phyloP scores from a whole-genome alignment of 768 basidiomycete species.

The Agaricus sinodeliciosus region DNA sequence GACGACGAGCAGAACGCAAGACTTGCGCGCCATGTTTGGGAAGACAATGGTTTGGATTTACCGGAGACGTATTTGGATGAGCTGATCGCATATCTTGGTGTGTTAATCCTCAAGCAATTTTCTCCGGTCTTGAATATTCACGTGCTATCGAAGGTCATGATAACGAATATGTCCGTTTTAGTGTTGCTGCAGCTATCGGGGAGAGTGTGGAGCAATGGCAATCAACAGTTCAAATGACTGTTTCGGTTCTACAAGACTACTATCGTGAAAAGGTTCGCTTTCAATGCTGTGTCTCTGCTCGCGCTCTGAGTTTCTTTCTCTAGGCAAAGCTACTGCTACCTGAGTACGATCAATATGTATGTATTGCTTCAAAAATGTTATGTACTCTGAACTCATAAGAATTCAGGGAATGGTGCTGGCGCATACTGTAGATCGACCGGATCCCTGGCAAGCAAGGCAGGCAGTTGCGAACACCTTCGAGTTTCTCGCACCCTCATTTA shows the following conservation, averaged over 20 bases:
- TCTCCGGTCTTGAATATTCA: neutral
- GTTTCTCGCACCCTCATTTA: conserved; percentile 59
- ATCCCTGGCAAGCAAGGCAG: conserved; percentile 83
- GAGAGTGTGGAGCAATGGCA: conserved; percentile 74
- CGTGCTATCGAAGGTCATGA: conserved; percentile 52
- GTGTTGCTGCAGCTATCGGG: conserved; percentile 65
- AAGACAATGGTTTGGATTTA: conserved; percentile 91
- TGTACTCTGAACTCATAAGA: conserved; percentile 2
- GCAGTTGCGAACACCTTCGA: conserved; percentile 68
- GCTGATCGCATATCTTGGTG: conserved; percentile 67
- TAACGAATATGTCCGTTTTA: conserved; percentile 72
- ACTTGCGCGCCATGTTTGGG: conserved; percentile 81
- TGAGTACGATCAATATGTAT: conserved; percentile 88
- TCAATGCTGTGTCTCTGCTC: neutral
- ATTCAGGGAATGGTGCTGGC: conserved; percentile 88
- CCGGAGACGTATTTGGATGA: conserved; percentile 55
- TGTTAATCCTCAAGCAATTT: conserved; percentile 12
- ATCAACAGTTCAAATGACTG: conserved; percentile 37
- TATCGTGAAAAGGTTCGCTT: conserved; percentile 75
- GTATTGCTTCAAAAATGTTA: conserved; percentile 17
- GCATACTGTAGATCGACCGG: conserved; percentile 75
- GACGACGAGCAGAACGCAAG: conserved; percentile 79
- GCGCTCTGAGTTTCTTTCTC: conserved; percentile 1
- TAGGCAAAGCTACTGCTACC: conserved; percentile 84
- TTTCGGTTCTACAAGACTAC: conserved; percentile 53